These are phyloP conservation scores for Sinapis alba DNA, from an alignment of 441 rosid genomes.

Conservation along the genomic window DNA sequence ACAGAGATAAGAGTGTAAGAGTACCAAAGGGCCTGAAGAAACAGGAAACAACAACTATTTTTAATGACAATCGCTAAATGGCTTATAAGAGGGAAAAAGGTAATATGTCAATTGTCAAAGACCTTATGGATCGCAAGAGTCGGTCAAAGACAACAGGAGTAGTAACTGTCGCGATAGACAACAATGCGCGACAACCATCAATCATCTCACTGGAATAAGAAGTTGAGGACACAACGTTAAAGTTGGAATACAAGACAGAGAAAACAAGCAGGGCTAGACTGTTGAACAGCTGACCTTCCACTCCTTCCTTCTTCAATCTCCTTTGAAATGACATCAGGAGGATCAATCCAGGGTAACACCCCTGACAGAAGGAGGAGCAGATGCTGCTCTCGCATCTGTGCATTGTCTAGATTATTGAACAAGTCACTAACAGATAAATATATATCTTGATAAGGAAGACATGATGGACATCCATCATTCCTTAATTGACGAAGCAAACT, in stretches of 20 bases:
- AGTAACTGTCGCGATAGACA: slow-evolving; percentile 81
- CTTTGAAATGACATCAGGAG: slow-evolving; percentile 78
- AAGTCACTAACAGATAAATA: slow-evolving; percentile 37
- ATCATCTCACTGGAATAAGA: slow-evolving; percentile 86
- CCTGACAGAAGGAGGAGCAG: slow-evolving; percentile 86
- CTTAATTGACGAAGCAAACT: slow-evolving; percentile 14
- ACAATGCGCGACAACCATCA: slow-evolving; percentile 96
- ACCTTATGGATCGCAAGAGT: slow-evolving; percentile 89
- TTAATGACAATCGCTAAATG: slow-evolving; percentile 11
- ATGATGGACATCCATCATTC: slow-evolving; percentile 19
- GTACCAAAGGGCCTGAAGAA: slow-evolving; percentile 86
- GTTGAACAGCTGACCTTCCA: slow-evolving; percentile 64
- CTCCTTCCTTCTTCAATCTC: slow-evolving; percentile 90
- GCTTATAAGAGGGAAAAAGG: slow-evolving; percentile 14
- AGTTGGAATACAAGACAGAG: slow-evolving; percentile 28
- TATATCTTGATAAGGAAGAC: slow-evolving; percentile 17
- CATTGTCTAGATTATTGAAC: slow-evolving; percentile 64
- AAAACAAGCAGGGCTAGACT: slow-evolving; percentile 24
- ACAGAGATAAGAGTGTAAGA: slow-evolving; percentile 69
- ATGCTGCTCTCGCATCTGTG: slow-evolving; percentile 79
- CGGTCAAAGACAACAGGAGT: slow-evolving; percentile 70
- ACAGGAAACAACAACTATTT: slow-evolving; percentile 22
- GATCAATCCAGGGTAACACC: slow-evolving; percentile 88
- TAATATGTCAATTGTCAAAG: slow-evolving; percentile 20
- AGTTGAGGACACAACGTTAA: slow-evolving; percentile 32